These are phyloP conservation scores for Epichloe bromicola DNA, from an alignment of 2,329 filamentous ascomycete species.

Conservation along the genomic window DNA sequence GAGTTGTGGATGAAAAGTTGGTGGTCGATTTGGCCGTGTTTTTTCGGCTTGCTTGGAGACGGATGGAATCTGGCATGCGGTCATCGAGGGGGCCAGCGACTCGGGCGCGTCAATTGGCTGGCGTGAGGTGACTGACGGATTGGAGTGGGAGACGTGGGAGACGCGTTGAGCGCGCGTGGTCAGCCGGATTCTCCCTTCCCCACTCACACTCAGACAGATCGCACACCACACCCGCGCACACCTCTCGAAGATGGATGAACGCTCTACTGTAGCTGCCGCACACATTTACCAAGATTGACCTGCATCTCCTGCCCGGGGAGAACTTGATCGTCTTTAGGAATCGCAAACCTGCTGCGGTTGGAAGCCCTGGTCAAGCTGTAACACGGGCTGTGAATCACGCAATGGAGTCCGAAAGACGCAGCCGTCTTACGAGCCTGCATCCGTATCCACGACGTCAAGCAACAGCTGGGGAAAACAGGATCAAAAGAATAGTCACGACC, in stretches of 20 bases:
- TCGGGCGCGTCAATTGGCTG: neutral
- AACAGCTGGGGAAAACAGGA: neutral
- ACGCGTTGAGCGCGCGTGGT: constrained; percentile 6
- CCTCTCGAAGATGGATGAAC: no score
- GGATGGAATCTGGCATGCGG: neutral
- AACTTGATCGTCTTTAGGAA: no score
- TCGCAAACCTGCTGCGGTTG: no score
- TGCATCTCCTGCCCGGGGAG: no score
- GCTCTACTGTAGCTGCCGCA: no score
- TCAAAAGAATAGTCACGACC: neutral
- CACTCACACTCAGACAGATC: no score
- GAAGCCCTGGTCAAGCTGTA: no score
- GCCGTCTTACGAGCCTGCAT: constrained; percentile 7
- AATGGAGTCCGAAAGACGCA: constrained; percentile 3
- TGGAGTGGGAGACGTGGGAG: neutral
- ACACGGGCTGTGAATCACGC: neutral
- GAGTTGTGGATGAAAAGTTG: neutral
- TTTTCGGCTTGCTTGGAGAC: neutral
- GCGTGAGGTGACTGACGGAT: neutral
- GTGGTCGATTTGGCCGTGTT: neutral
- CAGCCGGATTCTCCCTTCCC: neutral
- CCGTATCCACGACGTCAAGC: constrained; percentile 1
- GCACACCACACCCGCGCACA: no score
- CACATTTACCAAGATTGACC: no score
- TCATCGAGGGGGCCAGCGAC: neutral